Percentiles rank a stretch among this genome's conserved stretches.
Conservation (phyloP, 768 basidiomycete species). For the Naganishia antarctica region DNA sequence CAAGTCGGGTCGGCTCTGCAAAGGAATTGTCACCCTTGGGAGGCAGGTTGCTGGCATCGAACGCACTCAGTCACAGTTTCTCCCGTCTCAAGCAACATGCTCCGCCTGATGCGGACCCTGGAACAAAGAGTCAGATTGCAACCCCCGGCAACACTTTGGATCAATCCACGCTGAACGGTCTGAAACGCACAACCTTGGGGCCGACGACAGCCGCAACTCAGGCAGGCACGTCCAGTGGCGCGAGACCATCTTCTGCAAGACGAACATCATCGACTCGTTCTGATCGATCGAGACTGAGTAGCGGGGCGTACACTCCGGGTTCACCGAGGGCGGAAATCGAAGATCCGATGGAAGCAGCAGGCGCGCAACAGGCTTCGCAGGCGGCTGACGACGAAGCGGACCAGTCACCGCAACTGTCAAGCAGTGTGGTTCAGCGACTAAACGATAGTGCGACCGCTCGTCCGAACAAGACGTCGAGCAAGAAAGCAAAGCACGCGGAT, state of each 20-base stretch:
- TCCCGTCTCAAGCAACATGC: neutral
- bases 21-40: constrained; percentile 4
- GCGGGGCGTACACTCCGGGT: neutral
- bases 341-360: constrained; percentile 17
- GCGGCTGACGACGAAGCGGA: neutral
- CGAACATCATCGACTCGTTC: constrained; percentile 10
- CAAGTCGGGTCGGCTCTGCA: constrained; percentile 41
- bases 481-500: constrained; percentile 4
- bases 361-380: neutral
- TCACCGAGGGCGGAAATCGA: constrained; percentile 22
- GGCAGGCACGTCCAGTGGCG: too few relatives aligned
- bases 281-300: neutral
- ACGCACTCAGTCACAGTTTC: constrained; percentile 20
- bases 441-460: constrained; percentile 4
- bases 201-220: neutral
- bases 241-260: neutral
- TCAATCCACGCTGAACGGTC: too few relatives aligned
- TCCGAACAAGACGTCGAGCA: neutral
- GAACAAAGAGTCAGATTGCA: neutral
- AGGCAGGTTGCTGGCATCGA: constrained; percentile 37
- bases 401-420: constrained; percentile 6
- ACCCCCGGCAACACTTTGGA: too few relatives aligned
- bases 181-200: too few relatives aligned
- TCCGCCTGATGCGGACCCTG: neutral
- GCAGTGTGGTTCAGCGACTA: constrained; percentile 4